phyloP scores from a whole-genome alignment of 345 rosid genomes.

The Balakata baccata region DNA sequence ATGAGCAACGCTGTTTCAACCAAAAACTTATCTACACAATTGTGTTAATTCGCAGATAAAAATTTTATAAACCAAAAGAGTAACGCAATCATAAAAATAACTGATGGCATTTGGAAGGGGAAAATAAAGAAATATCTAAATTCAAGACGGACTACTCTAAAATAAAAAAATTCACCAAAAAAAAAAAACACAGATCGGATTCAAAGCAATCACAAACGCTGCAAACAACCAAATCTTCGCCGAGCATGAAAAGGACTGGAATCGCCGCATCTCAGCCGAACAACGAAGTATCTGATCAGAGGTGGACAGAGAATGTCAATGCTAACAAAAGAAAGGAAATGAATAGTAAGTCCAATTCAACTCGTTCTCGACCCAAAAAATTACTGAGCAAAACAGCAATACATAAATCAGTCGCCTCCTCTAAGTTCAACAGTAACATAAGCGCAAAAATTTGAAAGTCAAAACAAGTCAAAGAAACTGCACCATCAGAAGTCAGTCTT shows the following conservation, averaged over 20 bases:
- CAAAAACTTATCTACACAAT: neutral
- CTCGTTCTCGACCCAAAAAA: neutral
- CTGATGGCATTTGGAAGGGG: neutral
- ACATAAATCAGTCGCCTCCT: neutral
- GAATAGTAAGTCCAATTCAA: neutral
- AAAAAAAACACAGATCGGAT: neutral
- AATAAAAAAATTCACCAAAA: neutral
- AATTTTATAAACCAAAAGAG: neutral
- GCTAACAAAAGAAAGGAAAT: neutral
- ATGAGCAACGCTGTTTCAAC: neutral
- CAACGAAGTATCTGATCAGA: too few relatives aligned
- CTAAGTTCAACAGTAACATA: neutral
- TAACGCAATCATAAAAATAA: neutral
- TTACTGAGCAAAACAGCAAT: neutral
- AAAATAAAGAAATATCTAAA: neutral
- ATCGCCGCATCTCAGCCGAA: neutral
- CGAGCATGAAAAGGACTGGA: neutral
- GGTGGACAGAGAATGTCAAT: neutral
- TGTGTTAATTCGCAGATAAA: neutral
- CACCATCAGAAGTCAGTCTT: neutral
- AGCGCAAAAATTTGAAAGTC: neutral
- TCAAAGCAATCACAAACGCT: neutral
- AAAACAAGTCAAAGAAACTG: slow-evolving; percentile 2
- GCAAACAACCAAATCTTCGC: neutral
- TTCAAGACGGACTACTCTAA: neutral